phyloP scores from a whole-genome alignment of 345 rosid genomes.

The Eucalyptus brandiana region DNA sequence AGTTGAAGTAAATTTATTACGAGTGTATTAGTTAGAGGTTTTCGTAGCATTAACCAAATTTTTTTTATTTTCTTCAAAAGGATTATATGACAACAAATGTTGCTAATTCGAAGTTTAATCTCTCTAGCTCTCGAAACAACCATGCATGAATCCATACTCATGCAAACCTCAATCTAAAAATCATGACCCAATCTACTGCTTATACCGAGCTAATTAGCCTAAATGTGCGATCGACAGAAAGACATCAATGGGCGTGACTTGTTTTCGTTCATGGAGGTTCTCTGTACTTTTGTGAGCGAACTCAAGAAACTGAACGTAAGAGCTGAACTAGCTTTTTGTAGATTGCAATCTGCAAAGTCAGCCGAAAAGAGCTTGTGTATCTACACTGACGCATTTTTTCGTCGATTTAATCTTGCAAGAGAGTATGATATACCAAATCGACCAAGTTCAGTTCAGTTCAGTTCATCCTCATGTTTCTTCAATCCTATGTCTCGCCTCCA shows the following conservation, averaged over 20 bases:
- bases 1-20: too few relatives aligned
- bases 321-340: neutral
- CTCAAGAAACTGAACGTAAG: neutral
- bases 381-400: neutral
- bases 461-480: neutral
- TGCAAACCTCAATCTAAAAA: neutral
- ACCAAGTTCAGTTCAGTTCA: neutral
- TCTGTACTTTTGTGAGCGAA: neutral
- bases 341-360: neutral
- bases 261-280: neutral
- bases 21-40: accelerated
- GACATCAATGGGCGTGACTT: neutral
- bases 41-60: accelerated
- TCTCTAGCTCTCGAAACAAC: neutral
- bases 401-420: neutral
- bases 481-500: neutral
- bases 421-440: neutral
- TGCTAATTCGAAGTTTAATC: neutral
- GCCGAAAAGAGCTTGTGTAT: neutral
- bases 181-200: neutral
- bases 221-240: neutral
- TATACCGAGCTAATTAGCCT: neutral
- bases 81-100: neutral
- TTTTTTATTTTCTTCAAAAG: neutral
- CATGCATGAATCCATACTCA: neutral